Conservation (phyloP, 2,329 filamentous ascomycete species). For the Exophiala dermatitidis region DNA sequence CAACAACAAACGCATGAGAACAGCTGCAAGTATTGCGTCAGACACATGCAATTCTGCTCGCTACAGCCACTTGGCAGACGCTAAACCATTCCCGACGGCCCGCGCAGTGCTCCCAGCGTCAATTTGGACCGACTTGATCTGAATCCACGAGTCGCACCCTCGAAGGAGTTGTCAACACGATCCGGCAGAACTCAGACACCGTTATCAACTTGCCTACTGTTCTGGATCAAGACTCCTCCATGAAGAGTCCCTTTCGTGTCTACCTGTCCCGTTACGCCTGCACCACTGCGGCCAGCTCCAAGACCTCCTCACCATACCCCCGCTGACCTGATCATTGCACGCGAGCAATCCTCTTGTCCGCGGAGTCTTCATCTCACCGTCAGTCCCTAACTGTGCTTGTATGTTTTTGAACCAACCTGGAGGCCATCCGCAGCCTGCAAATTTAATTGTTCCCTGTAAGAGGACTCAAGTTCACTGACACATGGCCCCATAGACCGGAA, state of each 20-base stretch:
- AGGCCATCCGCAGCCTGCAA: neutral
- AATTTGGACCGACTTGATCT: slow-evolving; percentile 17
- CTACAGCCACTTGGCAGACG: neutral
- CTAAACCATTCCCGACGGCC: slow-evolving; percentile 3
- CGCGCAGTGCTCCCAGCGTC: slow-evolving; percentile 6
- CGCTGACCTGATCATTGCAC: slow-evolving; percentile 14
- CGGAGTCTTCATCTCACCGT: neutral
- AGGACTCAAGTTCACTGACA: slow-evolving; percentile 3
- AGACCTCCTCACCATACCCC: slow-evolving; percentile 15
- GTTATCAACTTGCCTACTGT: slow-evolving; percentile 6
- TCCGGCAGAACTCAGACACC: slow-evolving; percentile 1
- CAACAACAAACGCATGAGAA: neutral
- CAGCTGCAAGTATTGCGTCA: neutral
- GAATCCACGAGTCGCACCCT: slow-evolving; percentile 16
- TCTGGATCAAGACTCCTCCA: slow-evolving; percentile 3
- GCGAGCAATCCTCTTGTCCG: slow-evolving; percentile 16
- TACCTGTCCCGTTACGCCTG: slow-evolving; percentile 2
- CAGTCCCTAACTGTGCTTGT: slow-evolving; percentile 1
- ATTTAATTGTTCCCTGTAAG: neutral
- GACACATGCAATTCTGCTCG: neutral
- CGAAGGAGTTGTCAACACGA: slow-evolving; percentile 6
- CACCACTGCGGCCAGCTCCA: slow-evolving; percentile 10
- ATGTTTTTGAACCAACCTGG: slow-evolving; percentile 4
- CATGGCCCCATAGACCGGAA: slow-evolving; percentile 1
- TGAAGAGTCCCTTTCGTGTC: neutral